Conservation (phyloP, 345 rosid genomes). For the Moricandia moricandioides region DNA sequence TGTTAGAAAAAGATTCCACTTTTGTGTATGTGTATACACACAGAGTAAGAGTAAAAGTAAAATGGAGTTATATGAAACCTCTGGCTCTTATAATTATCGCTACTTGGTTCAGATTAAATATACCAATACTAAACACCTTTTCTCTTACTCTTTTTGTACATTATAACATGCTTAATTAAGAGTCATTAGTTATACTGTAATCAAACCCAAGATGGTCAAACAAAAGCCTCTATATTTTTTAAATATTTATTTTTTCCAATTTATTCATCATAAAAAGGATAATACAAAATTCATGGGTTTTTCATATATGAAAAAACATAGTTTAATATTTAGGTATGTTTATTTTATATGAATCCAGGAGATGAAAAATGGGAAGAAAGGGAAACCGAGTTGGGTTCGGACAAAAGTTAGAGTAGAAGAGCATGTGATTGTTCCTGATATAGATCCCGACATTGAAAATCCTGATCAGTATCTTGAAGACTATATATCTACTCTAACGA, state of each 20-base stretch:
- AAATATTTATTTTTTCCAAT: background rate
- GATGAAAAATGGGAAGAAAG: constrained; percentile 30
- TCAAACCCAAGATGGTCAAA: constrained; percentile 2
- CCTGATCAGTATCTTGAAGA: constrained; percentile 62
- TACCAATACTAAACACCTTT: background rate
- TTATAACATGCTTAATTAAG: background rate
- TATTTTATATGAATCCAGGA: constrained; percentile 3
- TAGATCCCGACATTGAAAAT: constrained; percentile 42
- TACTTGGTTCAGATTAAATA: background rate
- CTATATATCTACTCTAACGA: constrained; percentile 56
- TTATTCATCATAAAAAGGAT: background rate
- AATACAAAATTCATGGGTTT: background rate
- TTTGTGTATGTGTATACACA: too few species aligned
- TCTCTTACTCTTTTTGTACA: background rate
- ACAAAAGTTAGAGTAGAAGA: constrained; percentile 55
- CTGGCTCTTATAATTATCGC: too few species aligned
- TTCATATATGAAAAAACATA: background rate
- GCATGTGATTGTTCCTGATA: constrained; percentile 52
- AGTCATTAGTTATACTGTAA: constrained; percentile 2
- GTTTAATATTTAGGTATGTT: background rate
- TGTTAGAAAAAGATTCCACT: background rate
- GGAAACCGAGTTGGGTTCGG: constrained; percentile 56
- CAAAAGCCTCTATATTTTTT: background rate
- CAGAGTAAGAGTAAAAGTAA: too few species aligned
- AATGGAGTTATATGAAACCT: too few species aligned